phyloP scores from a whole-genome alignment of 305 asterid species.

The Vinca major region DNA sequence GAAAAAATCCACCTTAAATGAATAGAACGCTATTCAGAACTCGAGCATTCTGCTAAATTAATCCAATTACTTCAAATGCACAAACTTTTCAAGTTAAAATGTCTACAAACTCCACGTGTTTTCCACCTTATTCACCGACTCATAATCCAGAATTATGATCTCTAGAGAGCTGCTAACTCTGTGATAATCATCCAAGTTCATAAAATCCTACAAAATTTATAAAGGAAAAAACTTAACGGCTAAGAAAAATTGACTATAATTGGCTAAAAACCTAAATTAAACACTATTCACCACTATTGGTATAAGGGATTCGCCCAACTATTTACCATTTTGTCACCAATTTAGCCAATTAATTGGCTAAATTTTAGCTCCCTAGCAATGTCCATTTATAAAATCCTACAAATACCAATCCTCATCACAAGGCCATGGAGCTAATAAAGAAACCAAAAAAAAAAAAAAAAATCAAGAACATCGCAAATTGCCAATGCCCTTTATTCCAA shows the following conservation, averaged over 20 bases:
- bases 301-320: no score
- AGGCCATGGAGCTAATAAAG: conserved; percentile 1
- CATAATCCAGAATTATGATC: background rate
- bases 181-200: background rate
- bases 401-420: no score
- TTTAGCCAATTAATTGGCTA: no score
- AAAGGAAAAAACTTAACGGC: no score
- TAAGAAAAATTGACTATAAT: no score
- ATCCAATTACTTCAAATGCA: background rate
- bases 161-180: background rate
- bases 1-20: background rate
- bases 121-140: background rate
- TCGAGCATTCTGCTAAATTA: background rate
- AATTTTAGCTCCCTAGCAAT: no score
- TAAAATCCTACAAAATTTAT: background rate
- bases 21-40: background rate
- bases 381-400: no score
- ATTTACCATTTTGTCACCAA: no score
- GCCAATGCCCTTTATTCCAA: background rate
- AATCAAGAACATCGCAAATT: background rate
- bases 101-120: background rate
- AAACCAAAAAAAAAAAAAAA: background rate
- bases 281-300: no score
- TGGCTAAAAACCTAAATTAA: no score
- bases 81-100: background rate